Evolutionary conservation across 2,329 filamentous ascomycete genomes (phyloP), one percentile per base, ranked within the genome.

Genomic region (Exserohilum rostratum): DNA sequence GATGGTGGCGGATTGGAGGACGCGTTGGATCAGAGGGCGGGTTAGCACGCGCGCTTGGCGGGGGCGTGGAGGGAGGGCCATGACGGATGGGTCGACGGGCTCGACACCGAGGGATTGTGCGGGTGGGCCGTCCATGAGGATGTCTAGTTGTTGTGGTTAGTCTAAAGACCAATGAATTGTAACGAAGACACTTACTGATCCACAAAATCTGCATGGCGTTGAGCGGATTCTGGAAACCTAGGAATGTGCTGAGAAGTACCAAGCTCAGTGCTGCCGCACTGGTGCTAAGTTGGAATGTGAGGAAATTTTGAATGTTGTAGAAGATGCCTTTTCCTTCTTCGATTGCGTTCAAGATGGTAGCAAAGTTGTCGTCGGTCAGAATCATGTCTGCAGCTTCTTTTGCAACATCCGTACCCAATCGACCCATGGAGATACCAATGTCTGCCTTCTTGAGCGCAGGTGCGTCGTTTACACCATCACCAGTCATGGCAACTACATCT

Each of bases 141-240:
- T 98, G 74, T 99, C 93, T 98, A 65, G 13, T 43, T 30, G 1
- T 37, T 12, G 6, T 12, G 9, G 46, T 74, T 62, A 73, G 68
- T 34, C 33, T 7, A 43, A 42, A 20, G 39, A 10, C 58, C 37
- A 34, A 17, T 20, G 30, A n/a, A 17, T 10, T 25, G 9, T 7
- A 6, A 13, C 5, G 13, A 22, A 37, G 30, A 40, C 15, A 85
- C 91, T 80, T 80, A 97, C 93, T 99, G 70, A 99, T 99, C 95
- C 95, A 99, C 37, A 99, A 84, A 79, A 99, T 99, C 79, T 99
- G 95, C 95, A 99, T 99, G 45, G 95, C 92, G 74, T 99, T 99
- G 57, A 99, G 82, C 40, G 95, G 96, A 72, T 95, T 96, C 77
- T 91, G 93, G 79, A 96, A 95, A 34, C 95, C 95, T 58, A 97